phyloP scores from a whole-genome alignment of 2,329 filamentous ascomycete genomes.

The Cytospora mali region DNA sequence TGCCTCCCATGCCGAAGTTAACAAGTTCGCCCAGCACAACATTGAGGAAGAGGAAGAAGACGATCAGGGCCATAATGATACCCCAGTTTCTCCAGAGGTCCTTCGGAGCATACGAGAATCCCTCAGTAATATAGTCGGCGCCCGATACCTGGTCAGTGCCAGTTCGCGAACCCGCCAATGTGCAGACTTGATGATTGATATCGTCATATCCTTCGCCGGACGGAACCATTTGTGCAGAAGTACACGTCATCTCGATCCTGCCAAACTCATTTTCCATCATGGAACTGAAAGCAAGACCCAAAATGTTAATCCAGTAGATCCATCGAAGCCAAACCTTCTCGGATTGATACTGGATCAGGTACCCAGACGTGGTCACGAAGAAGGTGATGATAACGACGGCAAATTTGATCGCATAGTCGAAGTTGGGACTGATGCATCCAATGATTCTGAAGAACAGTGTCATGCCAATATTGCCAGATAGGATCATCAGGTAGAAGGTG shows the following conservation, averaged over 20 bases:
- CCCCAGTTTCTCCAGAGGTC: conserved; percentile 85
- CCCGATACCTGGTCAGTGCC: conserved; percentile 69
- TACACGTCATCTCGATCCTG: conserved; percentile 69
- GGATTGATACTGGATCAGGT: conserved; percentile 77
- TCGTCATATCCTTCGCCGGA: conserved; percentile 70
- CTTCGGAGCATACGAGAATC: conserved; percentile 66
- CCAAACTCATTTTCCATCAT: conserved; percentile 90
- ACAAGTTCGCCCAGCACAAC: conserved; percentile 78
- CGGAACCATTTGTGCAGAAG: conserved; percentile 68
- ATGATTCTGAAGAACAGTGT: conserved; percentile 77
- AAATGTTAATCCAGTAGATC: conserved; percentile 77
- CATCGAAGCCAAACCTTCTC: conserved; percentile 78
- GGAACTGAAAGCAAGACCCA: conserved; percentile 74
- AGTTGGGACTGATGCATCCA: conserved; percentile 75
- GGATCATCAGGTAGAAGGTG: conserved; percentile 72
- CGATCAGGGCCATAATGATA: conserved; percentile 75
- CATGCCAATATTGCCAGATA: conserved; percentile 71
- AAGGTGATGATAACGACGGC: conserved; percentile 78
- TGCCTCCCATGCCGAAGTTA: conserved; percentile 79
- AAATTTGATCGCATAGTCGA: conserved; percentile 83
- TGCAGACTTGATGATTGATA: conserved; percentile 78
- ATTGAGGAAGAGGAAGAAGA: conserved; percentile 75
- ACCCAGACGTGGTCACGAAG: conserved; percentile 81
- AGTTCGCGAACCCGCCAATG: conserved; percentile 69
- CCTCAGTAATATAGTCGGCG: conserved; percentile 66